A percentile compares a stretch with the other conserved stretches of the same genome.
Evolutionary conservation across 1,139 yeast genomes (phyloP).

Genomic region (Zygotorulaspora mrakii): DNA sequence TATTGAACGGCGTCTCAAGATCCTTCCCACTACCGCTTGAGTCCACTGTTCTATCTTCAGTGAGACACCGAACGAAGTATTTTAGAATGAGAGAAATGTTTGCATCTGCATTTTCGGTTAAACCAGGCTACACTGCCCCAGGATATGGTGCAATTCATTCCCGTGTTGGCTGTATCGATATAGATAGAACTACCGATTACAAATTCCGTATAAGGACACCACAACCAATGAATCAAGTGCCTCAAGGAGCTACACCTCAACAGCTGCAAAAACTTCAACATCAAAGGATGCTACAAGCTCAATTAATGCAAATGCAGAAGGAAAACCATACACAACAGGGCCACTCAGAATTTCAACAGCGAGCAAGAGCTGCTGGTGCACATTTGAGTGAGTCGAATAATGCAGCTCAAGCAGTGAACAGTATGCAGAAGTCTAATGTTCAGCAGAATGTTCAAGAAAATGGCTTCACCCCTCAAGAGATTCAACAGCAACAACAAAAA

Average conservation of each 20-base stretch:
- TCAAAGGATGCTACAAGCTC: slow-evolving; percentile 38
- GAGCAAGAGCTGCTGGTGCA: slow-evolving; percentile 5
- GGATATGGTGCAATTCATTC: slow-evolving; percentile 66
- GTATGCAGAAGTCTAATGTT: slow-evolving; percentile 43
- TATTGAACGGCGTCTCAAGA: slow-evolving; percentile 83
- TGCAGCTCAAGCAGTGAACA: slow-evolving; percentile 7
- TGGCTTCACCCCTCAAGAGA: slow-evolving; percentile 35
- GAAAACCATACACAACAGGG: slow-evolving; percentile 32
- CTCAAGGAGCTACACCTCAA: slow-evolving; percentile 44
- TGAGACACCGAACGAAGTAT: slow-evolving; percentile 65
- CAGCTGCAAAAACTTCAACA: slow-evolving; percentile 40
- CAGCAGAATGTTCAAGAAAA: slow-evolving; percentile 41
- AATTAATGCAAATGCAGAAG: slow-evolving; percentile 34
- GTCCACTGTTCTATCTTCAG: slow-evolving; percentile 65
- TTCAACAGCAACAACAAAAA: slow-evolving; percentile 39
- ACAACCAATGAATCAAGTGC: slow-evolving; percentile 36
- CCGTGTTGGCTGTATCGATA: slow-evolving; percentile 68
- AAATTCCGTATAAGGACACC: slow-evolving; percentile 65
- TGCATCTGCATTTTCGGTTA: slow-evolving; percentile 49
- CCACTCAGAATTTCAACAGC: slow-evolving; percentile 22
- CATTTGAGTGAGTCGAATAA: slow-evolving; percentile 2
- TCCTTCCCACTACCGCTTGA: slow-evolving; percentile 82
- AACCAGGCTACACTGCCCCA: slow-evolving; percentile 34
- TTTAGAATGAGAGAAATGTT: slow-evolving; percentile 81
- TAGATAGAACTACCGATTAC: slow-evolving; percentile 56